Evolutionary conservation across 1,139 yeast species (phyloP), one percentile per base, ranked within the genome.

Genomic region (Taphrina betulina): DNA sequence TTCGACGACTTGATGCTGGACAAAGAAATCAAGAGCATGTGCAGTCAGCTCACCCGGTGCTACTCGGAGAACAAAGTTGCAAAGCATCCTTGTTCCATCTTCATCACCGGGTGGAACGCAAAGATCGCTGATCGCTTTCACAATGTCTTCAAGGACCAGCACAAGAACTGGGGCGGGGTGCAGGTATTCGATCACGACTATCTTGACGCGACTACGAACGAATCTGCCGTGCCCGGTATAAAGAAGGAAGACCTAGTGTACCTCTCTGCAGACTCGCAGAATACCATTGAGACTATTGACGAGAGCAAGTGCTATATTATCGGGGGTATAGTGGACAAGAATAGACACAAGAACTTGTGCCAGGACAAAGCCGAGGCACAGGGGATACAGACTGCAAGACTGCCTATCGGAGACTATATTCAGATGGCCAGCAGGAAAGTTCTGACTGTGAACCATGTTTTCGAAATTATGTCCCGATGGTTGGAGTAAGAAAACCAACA

Each of bases 321-420:
- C 54, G 98, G 98, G 7, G 98, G 98, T 0, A 90, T 92, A 56
- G 97, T 92, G 5, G 98, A 92, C 69, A 92, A 90, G 69, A 95
- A 95, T 62, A 78, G 97, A 63, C 85, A 92, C 73, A 90, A 90
- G 57, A 75, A 77, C 61, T 71, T 92, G 51, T 92, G 98, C 69
- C 76, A 80, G 57, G 78, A 85, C 62, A 92, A 90, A 69, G 98
- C 98, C 0, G 77, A 81, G 62, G 72, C 75, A 60, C 72, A 86
- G 63, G 89, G 89, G 0, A 75, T 92, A 20, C 70, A 74, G 43
- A 87, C 95, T 3, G 92, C 83, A 20, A 78, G 87, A 65, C 76
- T 92, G 58, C 98, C 98, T 2, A 88, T 92, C 60, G 95, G 83
- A 58, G 86, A 89, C 69, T 88, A 77, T 66, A 85, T 92, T 60